Conservation (phyloP, 179 eudicot genomes). For the Patellifolia procumbens region DNA sequence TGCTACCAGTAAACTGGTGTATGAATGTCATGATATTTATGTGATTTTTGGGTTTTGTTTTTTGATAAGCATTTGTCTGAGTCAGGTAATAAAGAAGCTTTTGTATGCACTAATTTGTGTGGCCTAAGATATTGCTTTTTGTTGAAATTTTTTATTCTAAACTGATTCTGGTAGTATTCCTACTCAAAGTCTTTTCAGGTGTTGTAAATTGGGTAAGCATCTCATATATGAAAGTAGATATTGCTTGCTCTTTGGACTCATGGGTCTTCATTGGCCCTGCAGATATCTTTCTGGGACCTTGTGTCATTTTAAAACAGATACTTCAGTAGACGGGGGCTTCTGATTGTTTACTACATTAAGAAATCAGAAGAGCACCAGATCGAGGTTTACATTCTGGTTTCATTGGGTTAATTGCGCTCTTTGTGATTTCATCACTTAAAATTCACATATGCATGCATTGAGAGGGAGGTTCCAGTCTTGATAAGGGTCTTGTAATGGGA, state of each 20-base stretch:
- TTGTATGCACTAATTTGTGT: not conserved
- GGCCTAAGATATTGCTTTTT: not conserved
- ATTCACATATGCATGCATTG: not conserved
- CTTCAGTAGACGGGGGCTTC: not conserved
- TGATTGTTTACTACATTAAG: not conserved
- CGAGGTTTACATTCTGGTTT: not conserved
- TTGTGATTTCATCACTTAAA: not conserved
- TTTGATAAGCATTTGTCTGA: not conserved
- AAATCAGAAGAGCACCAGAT: not conserved
- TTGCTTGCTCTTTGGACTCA: not conserved
- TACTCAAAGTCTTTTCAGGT: not conserved
- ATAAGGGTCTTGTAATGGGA: slow-evolving; percentile 15
- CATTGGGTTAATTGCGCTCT: not conserved
- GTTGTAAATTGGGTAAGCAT: not conserved
- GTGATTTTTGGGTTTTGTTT: not conserved
- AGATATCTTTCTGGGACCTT: not conserved
- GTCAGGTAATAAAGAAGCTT: not conserved
- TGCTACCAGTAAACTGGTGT: not conserved
- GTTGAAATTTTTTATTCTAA: not conserved
- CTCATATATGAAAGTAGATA: not conserved
- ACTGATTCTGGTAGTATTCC: not conserved
- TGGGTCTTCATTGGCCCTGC: not conserved
- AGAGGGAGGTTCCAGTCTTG: slow-evolving; percentile 6
- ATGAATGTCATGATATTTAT: not conserved
- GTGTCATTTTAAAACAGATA: not conserved